A percentile compares a stretch with the other conserved stretches of the same genome.
Conservation (phyloP, 345 rosid species). For the Salix purpurea region DNA sequence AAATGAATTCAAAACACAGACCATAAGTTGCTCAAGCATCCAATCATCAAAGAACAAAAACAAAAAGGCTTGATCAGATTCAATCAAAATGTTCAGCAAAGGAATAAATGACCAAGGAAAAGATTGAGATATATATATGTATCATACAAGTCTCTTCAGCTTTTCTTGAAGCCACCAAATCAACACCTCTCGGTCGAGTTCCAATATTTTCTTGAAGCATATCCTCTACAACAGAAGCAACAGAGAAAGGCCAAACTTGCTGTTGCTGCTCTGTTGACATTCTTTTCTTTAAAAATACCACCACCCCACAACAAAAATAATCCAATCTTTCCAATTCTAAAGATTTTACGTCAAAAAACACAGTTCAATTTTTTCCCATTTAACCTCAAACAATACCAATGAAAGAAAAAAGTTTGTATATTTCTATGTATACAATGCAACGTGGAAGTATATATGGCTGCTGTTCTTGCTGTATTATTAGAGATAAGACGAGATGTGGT, state of each 20-base stretch:
- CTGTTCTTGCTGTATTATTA: not conserved
- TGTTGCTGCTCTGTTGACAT: slow-evolving; percentile 51
- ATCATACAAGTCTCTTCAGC: slow-evolving; percentile 72
- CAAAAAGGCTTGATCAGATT: not conserved
- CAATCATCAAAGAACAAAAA: not conserved
- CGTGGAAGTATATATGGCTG: not conserved
- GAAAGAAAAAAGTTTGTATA: not conserved
- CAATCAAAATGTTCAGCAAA: not conserved
- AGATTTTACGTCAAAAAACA: not conserved
- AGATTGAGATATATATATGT: not conserved
- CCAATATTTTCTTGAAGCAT: slow-evolving; percentile 58
- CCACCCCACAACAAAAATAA: not conserved
- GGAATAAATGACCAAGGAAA: not conserved
- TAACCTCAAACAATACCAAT: slow-evolving; percentile 11
- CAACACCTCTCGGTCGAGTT: slow-evolving; percentile 33
- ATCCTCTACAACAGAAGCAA: slow-evolving; percentile 70
- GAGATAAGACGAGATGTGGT: slow-evolving; percentile 1
- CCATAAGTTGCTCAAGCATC: not conserved
- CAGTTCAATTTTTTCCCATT: slow-evolving; percentile 1
- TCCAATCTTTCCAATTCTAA: not conserved
- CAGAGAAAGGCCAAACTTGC: slow-evolving; percentile 36
- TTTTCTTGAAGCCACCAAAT: slow-evolving; percentile 46
- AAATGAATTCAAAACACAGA: not conserved
- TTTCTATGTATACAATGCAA: not conserved
- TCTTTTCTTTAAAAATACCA: not conserved